Evolutionary conservation across 805 yeast genomes (phyloP), one percentile per base, ranked within the genome.

Genomic region (Clavispora phyllophila): DNA sequence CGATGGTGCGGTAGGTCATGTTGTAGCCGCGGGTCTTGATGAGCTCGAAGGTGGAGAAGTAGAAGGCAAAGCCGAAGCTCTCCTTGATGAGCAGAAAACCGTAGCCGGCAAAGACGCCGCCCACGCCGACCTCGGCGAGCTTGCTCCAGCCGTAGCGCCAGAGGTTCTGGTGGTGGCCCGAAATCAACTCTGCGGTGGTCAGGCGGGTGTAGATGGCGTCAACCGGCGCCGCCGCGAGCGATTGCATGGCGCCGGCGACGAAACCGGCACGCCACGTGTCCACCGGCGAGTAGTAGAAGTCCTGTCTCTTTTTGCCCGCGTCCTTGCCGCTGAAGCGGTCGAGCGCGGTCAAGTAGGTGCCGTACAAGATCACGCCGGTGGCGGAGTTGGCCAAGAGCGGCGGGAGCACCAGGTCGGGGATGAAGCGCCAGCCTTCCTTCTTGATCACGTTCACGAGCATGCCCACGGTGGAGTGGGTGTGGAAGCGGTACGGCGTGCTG

Each of bases 171-270:
- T 85, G 82, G 25, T 74, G 55, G 6, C 88, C 85, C 40, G 76
- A 73, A 13, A 87, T 62, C 41, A 90, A 65, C 50, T 88, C 96
- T 9, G 84, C 77, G 5, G 87, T 82, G 1, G 81, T 74, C 49
- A 90, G 86, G 50, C 97, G 72, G 1, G 95, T 79, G 56, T 84
- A 85, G 3, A 91, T 79, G 7, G 97, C 96, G 63, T 91, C 97
- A 4, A 91, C 72, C 0, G 98, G 98, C 1, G 96, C 91, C 2
- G 96, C 96, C 0, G 87, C 90, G 14, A 87, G 65, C n/a, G 95
- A 84, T 54, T 93, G 96, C 19, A 81, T 79, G 0, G 83, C 79
- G 1, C 97, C 97, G 0, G 96, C 96, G 0, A 87, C 49, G 43
- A 82, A 79, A 0, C 98, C 98, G 0, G 96, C 87, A 37, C 79